phyloP scores from a whole-genome alignment of 2,329 filamentous ascomycete genomes.

The Diaporthe longicolla region DNA sequence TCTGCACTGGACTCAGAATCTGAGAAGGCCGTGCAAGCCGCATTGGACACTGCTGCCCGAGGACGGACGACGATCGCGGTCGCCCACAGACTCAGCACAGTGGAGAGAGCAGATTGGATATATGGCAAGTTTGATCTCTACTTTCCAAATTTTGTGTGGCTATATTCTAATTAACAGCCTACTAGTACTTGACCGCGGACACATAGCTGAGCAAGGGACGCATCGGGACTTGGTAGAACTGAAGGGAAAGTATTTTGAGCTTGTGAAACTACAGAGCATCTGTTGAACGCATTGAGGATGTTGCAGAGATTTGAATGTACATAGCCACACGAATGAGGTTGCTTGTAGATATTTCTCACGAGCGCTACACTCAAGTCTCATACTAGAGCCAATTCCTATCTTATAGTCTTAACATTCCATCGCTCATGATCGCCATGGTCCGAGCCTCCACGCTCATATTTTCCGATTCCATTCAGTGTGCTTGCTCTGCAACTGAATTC shows the following conservation, averaged over 20 bases:
- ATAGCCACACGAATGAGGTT: not conserved
- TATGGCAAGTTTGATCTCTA: conserved; percentile 64
- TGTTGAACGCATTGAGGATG: not conserved
- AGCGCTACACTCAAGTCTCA: not conserved
- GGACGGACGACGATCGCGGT: conserved; percentile 94
- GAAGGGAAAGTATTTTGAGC: not conserved
- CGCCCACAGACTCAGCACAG: conserved; percentile 90
- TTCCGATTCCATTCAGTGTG: not conserved
- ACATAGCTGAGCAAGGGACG: not conserved
- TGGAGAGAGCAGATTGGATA: conserved; percentile 94
- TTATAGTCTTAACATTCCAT: not conserved
- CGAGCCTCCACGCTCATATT: not conserved
- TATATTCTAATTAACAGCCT: not conserved
- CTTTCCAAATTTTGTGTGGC: not conserved
- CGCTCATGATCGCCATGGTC: not conserved
- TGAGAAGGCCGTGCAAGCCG: conserved; percentile 85
- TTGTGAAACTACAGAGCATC: not conserved
- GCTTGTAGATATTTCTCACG: not conserved
- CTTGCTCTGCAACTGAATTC: not conserved
- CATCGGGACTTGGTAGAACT: not conserved
- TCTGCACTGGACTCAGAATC: conserved; percentile 81
- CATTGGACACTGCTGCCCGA: conserved; percentile 84
- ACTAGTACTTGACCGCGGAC: not conserved
- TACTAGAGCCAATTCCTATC: not conserved
- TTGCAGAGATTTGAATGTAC: not conserved